Conservation (phyloP, 306 rosid genomes). For the Rubus idaeus region DNA sequence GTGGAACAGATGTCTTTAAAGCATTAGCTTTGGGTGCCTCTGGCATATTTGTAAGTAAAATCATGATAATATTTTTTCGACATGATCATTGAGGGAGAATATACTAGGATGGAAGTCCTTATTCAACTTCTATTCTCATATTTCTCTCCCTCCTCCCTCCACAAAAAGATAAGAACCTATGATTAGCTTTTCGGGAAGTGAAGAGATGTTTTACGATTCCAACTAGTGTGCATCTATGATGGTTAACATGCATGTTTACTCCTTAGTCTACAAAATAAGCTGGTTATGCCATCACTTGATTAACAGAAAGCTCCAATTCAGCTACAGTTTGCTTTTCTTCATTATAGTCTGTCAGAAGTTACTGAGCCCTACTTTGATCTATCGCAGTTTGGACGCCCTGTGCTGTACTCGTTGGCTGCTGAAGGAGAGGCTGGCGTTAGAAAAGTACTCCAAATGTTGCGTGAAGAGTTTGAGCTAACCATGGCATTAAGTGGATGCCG, state of each 20-base stretch:
- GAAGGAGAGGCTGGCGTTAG: slow-evolving; percentile 88
- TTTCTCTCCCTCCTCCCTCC: background rate
- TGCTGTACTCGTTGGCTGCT: slow-evolving; percentile 82
- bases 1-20: slow-evolving; percentile 98
- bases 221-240: background rate
- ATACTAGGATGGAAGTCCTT: slow-evolving; percentile 1
- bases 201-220: background rate
- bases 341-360: background rate
- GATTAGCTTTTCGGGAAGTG: too few relatives aligned
- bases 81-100: background rate
- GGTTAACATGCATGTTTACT: slow-evolving; percentile 3
- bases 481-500: slow-evolving; percentile 96
- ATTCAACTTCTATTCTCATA: background rate
- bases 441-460: slow-evolving; percentile 80
- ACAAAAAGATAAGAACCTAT: slow-evolving; percentile 10
- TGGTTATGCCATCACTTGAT: slow-evolving; percentile 2
- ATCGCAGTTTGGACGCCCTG: slow-evolving; percentile 87
- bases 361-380: background rate
- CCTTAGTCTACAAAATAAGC: background rate
- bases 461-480: slow-evolving; percentile 87
- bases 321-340: background rate
- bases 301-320: background rate
- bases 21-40: slow-evolving; percentile 98
- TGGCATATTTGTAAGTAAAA: slow-evolving; percentile 80
- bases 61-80: slow-evolving; percentile 7